Evolutionary conservation across 192 early-diverging fungal genomes (phyloP), one percentile per base, ranked within the genome.

Genomic region (Chytriomyces hyalinus): DNA sequence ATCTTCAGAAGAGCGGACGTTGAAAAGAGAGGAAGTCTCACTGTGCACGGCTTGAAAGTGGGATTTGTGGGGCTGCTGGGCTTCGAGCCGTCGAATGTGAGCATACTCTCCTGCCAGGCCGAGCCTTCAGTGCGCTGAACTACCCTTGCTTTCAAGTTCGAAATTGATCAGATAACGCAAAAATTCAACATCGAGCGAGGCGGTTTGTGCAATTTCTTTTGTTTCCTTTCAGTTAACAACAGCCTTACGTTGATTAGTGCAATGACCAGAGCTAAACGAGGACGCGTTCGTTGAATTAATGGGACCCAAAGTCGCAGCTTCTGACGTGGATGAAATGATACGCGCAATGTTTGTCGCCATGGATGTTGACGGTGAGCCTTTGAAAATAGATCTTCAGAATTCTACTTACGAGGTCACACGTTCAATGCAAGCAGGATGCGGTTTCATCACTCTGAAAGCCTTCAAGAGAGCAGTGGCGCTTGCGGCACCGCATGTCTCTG

Each of bases 71-170:
- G 78, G 4, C 49, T 85, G 49, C 65, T 85, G 53, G 84, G 84
- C 26, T 85, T 78, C 77, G 66, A 79, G 61, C 84, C 84, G 45
- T 80, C 82, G 4, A 67, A 80, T 63, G 82, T 83, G 51, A 24
- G 36, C 36, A 36, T 36, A 36, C 4, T 36, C 36, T 2, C 36
- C 3, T 36, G 1, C 36, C 36, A 36, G 36, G 36, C 36, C 36
- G 0, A 2, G 1, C 36, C 1, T 36, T 36, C 4, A 36, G 36
- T 36, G 36, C 36, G 36, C 36, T 36, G 36, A 36, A 36, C 36
- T 36, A 36, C 0, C 36, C 36, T 2, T 4, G 36, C 36, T 36
- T 36, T 2, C 36, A 4, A 80, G 73, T 80, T 70, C 63, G 73
- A 76, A 48, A 59, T 76, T 43, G 59, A 70, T 13, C 73, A 68